Conservation (phyloP, 2,329 filamentous ascomycete species). For the Raffaelea ambrosiae region DNA sequence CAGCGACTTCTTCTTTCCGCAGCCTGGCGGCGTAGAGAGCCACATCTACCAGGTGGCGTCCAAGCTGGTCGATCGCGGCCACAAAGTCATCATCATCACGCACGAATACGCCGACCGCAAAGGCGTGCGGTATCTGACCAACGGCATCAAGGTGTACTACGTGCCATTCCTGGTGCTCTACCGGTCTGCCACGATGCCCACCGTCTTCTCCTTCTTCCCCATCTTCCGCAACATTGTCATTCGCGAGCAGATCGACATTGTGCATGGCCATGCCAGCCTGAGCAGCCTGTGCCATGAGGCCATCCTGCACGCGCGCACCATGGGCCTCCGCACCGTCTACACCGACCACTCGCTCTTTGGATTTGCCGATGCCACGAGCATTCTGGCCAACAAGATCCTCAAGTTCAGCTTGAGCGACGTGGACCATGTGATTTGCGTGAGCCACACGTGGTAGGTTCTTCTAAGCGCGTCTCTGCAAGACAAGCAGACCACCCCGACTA, state of each 20-base stretch:
- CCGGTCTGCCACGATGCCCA: constrained; percentile 86
- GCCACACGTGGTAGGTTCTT: constrained; percentile 75
- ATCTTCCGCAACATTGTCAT: constrained; percentile 96
- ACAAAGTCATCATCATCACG: constrained; percentile 97
- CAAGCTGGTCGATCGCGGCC: constrained; percentile 93
- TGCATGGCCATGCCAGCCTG: constrained; percentile 92
- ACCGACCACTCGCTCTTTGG: constrained; percentile 97
- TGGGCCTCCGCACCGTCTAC: constrained; percentile 92
- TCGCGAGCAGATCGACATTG: constrained; percentile 89
- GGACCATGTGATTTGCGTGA: constrained; percentile 96
- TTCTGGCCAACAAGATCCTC: constrained; percentile 91
- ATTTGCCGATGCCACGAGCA: constrained; percentile 92
- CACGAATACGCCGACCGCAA: constrained; percentile 88
- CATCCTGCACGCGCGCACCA: constrained; percentile 88
- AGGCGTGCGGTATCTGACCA: constrained; percentile 90
- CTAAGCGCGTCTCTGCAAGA: too few species aligned
- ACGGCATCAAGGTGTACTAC: constrained; percentile 96
- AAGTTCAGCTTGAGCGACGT: constrained; percentile 96
- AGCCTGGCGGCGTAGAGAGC: constrained; percentile 92
- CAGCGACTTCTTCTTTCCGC: constrained; percentile 98
- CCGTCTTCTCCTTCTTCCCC: constrained; percentile 97
- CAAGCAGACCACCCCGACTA: too few species aligned
- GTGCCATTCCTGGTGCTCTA: constrained; percentile 95
- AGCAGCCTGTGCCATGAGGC: constrained; percentile 92
- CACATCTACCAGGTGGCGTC: constrained; percentile 97